Evolutionary conservation across 2,329 filamentous ascomycete species (phyloP).

Genomic region (Ascochyta viciae-villosae): DNA sequence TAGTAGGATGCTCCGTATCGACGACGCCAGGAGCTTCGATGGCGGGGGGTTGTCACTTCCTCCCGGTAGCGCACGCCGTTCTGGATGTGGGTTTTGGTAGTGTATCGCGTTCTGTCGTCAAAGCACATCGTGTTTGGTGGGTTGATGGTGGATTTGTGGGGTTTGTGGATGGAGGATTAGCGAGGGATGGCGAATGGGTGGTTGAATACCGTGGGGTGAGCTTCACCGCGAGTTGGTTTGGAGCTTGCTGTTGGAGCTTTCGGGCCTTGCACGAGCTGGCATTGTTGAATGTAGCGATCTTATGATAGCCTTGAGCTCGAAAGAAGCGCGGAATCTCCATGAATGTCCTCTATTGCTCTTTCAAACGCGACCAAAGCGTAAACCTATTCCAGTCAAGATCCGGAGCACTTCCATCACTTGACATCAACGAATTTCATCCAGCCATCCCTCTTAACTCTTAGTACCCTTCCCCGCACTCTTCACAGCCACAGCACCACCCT

Average conservation of each 20-base stretch:
- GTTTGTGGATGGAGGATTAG: neutral
- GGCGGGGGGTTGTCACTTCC: slow-evolving; percentile 9
- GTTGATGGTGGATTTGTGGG: neutral
- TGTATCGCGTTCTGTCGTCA: slow-evolving; percentile 28
- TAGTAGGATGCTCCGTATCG: slow-evolving; percentile 37
- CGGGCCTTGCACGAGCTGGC: too few relatives aligned
- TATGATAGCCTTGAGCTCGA: too few relatives aligned
- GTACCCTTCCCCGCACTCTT: slow-evolving; percentile 1
- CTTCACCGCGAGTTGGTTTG: neutral
- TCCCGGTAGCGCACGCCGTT: slow-evolving; percentile 23
- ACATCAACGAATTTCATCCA: neutral
- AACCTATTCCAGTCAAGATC: neutral
- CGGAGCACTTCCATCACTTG: slow-evolving; percentile 16
- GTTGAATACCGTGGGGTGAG: neutral
- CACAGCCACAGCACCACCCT: slow-evolving; percentile 41
- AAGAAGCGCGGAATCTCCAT: too few relatives aligned
- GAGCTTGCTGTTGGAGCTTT: neutral
- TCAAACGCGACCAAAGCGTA: neutral
- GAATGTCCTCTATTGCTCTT: neutral
- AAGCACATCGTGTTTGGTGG: slow-evolving; percentile 32
- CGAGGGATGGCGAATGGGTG: neutral
- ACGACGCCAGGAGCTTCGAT: slow-evolving; percentile 28
- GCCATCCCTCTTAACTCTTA: neutral
- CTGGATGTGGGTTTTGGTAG: slow-evolving; percentile 20
- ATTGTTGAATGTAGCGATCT: too few relatives aligned